These are phyloP conservation scores for Clitopilus hobsonii DNA, from an alignment of 768 basidiomycete species.

Conservation along the genomic window DNA sequence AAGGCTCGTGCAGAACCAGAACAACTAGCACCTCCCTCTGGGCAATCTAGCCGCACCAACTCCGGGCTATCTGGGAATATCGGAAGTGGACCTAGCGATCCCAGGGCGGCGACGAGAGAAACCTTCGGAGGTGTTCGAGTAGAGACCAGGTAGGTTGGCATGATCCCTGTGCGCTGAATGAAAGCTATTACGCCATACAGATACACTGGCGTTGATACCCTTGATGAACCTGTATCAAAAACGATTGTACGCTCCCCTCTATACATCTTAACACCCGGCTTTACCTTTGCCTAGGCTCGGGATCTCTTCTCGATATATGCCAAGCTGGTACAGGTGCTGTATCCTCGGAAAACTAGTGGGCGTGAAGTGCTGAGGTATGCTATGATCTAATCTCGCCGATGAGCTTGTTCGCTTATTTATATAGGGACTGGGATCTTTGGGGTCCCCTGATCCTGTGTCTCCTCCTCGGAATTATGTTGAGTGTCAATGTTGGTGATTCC, in stretches of 20 bases:
- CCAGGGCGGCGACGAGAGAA: constrained; percentile 45
- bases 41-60: constrained; percentile 23
- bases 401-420: background rate
- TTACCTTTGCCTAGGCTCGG: constrained; percentile 52
- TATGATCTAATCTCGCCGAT: background rate
- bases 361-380: constrained; percentile 72
- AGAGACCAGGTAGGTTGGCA: constrained; percentile 69
- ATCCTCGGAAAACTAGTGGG: constrained; percentile 69
- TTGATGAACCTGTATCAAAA: constrained; percentile 86
- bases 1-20: constrained; percentile 64
- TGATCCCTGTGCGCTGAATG: background rate
- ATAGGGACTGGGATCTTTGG: constrained; percentile 97
- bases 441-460: constrained; percentile 86
- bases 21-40: constrained; percentile 41
- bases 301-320: constrained; percentile 88
- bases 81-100: constrained; percentile 41
- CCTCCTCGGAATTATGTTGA: constrained; percentile 77
- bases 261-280: background rate
- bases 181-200: constrained; percentile 26
- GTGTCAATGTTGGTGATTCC: constrained; percentile 58
- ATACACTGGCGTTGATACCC: constrained; percentile 79
- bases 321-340: constrained; percentile 91
- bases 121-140: constrained; percentile 83
- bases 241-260: constrained; percentile 66
- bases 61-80: constrained; percentile 68